phyloP scores from a whole-genome alignment of 345 rosid species.

The Boechera retrofracta region DNA sequence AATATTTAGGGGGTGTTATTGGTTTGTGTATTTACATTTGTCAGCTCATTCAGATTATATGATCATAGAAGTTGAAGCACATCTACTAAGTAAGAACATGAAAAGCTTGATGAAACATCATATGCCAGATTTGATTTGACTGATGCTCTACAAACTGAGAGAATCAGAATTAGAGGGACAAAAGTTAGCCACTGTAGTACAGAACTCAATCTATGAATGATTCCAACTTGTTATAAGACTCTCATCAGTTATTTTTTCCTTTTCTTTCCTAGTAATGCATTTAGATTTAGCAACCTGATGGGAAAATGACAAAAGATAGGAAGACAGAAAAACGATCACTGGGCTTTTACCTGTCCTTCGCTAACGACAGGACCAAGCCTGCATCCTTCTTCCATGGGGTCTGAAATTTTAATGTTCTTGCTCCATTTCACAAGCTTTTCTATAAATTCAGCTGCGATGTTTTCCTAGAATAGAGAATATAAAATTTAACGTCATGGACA shows the following conservation, averaged over 20 bases:
- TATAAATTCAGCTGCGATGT: constrained; percentile 68
- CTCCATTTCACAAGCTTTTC: constrained; percentile 77
- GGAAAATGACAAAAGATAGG: background rate
- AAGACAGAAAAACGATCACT: background rate
- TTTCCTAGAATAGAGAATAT: constrained; percentile 55
- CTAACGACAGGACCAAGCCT: constrained; percentile 92
- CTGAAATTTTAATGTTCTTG: constrained; percentile 76
- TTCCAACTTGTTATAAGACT: background rate
- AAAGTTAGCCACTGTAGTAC: constrained; percentile 5
- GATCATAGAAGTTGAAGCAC: constrained; percentile 8
- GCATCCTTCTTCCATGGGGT: constrained; percentile 91
- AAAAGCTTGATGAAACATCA: constrained; percentile 3
- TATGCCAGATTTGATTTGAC: constrained; percentile 14
- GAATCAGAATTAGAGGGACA: constrained; percentile 4
- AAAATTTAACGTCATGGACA: background rate
- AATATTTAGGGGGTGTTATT: background rate
- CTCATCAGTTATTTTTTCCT: constrained; percentile 11
- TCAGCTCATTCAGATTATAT: constrained; percentile 30
- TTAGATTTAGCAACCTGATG: background rate
- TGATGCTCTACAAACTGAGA: constrained; percentile 6
- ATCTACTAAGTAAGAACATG: constrained; percentile 17
- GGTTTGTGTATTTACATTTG: background rate
- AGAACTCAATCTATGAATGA: constrained; percentile 10
- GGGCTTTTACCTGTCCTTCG: constrained; percentile 66
- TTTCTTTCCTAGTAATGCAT: constrained; percentile 1